phyloP scores from a whole-genome alignment of 306 rosid species.

The Acacia melanoxylon region DNA sequence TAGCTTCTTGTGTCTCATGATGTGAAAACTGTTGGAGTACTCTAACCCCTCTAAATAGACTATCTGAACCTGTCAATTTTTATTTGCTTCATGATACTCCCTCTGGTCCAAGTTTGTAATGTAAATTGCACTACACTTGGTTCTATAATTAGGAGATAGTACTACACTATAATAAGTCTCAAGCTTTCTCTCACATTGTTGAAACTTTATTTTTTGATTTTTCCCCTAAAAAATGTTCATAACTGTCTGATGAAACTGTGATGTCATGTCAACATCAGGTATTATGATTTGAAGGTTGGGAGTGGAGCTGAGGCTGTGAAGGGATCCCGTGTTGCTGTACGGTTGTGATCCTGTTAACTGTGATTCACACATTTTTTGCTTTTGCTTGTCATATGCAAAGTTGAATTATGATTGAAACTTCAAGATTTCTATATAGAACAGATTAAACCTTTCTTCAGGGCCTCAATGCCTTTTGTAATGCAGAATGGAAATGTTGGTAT shows the following conservation, averaged over 20 bases:
- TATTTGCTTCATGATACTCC: not conserved
- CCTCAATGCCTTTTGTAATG: not conserved
- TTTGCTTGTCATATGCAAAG: conserved; percentile 25
- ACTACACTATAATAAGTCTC: not conserved
- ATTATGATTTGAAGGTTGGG: conserved; percentile 95
- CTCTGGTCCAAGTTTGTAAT: no score
- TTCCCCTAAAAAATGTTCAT: not conserved
- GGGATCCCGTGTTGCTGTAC: conserved; percentile 98
- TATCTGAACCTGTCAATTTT: conserved; percentile 3
- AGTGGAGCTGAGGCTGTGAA: conserved; percentile 78
- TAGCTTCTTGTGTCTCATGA: not conserved
- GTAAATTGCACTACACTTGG: no score
- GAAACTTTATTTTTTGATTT: conserved; percentile 7
- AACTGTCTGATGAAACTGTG: conserved; percentile 30
- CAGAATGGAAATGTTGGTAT: not conserved
- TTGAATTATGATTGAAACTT: not conserved
- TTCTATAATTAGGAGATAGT: no score
- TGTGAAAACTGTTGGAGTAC: not conserved
- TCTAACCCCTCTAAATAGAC: conserved; percentile 5
- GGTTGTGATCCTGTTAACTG: conserved; percentile 73
- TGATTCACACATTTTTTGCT: conserved; percentile 30
- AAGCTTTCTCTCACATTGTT: conserved; percentile 8
- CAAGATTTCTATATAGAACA: not conserved
- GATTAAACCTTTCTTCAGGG: not conserved
- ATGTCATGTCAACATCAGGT: conserved; percentile 51